A percentile compares a stretch with the other conserved stretches of the same genome.
Conservation (phyloP, 2,329 filamentous ascomycete genomes). For the Exserohilum rostratum region DNA sequence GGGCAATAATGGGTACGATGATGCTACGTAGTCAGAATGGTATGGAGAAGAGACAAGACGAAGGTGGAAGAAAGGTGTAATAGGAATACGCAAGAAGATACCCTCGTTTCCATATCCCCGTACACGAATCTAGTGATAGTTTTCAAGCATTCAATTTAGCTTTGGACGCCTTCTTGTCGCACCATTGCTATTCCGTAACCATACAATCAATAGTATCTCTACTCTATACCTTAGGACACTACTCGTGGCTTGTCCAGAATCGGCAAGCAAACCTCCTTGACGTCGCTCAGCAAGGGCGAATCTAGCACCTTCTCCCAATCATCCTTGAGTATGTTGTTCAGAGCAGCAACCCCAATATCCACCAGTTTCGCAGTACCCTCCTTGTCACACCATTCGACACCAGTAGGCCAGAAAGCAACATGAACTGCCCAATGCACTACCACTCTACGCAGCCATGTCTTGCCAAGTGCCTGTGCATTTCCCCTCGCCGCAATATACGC, state of each 20-base stretch:
- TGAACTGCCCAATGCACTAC: conserved; percentile 47
- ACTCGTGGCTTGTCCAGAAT: conserved; percentile 1
- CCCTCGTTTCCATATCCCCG: too few relatives aligned
- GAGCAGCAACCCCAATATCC: conserved; percentile 24
- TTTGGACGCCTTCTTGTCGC: too few relatives aligned
- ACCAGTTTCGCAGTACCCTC: conserved; percentile 36
- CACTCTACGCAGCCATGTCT: conserved; percentile 32
- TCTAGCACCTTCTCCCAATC: conserved; percentile 31
- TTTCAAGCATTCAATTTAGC: too few relatives aligned
- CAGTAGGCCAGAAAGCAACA: conserved; percentile 44
- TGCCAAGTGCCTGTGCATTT: conserved; percentile 9
- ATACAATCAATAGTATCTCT: too few relatives aligned
- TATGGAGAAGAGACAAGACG: background rate
- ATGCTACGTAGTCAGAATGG: background rate
- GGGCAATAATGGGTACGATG: conserved; percentile 1
- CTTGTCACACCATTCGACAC: conserved; percentile 36
- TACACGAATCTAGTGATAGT: too few relatives aligned
- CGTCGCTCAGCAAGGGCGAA: conserved; percentile 17
- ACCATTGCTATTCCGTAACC: too few relatives aligned
- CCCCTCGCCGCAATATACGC: conserved; percentile 25
- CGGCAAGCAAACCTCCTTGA: conserved; percentile 12
- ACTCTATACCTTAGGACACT: background rate
- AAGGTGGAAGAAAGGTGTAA: background rate
- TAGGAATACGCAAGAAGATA: too few relatives aligned
- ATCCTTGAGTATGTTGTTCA: conserved; percentile 19